Conservation (phyloP, 345 rosid species). For the Corchorus olitorius region DNA sequence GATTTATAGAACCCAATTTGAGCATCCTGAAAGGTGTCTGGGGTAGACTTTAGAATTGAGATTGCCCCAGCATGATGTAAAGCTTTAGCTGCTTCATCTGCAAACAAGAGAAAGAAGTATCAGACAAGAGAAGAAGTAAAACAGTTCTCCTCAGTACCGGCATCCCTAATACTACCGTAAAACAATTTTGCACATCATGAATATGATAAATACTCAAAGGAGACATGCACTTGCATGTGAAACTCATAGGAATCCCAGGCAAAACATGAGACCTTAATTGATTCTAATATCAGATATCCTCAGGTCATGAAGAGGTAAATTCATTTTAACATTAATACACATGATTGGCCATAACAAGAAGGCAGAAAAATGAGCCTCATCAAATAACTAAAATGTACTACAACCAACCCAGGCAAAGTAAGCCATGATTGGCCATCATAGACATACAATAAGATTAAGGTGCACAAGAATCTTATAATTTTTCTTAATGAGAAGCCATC, state of each 20-base stretch:
- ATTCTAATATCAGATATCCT: neutral
- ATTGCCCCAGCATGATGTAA: constrained; percentile 61
- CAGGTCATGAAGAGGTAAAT: neutral
- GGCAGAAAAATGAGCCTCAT: neutral
- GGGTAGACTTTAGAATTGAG: constrained; percentile 52
- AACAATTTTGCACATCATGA: neutral
- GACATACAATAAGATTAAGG: neutral
- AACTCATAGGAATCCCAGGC: neutral
- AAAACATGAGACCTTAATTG: neutral
- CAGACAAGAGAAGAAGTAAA: neutral
- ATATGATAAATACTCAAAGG: neutral
- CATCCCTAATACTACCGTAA: neutral
- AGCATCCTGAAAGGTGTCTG: constrained; percentile 54
- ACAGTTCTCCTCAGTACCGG: neutral
- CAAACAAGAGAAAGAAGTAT: constrained; percentile 18
- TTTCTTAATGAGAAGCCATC: neutral
- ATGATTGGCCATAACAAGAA: neutral
- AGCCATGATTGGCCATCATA: neutral
- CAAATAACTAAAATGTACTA: neutral
- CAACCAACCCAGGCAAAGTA: neutral
- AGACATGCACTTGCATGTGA: neutral
- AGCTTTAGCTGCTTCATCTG: constrained; percentile 78
- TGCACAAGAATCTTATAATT: neutral
- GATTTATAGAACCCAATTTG: constrained; percentile 57
- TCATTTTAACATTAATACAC: neutral